Conservation (phyloP, 2,329 filamentous ascomycete genomes). For the Onygenales sp. region DNA sequence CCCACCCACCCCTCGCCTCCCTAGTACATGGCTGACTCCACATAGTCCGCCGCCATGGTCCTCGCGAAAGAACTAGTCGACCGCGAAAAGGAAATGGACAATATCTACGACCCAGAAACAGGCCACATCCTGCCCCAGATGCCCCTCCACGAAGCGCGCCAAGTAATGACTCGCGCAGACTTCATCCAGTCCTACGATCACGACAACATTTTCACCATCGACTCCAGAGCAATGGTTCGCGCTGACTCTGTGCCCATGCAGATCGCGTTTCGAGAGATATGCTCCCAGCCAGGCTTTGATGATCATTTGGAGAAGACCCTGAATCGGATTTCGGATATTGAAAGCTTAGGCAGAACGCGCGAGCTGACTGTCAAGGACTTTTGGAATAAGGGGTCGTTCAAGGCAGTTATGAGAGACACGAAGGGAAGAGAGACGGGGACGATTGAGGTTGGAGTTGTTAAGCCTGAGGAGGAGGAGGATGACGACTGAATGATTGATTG, state of each 20-base stretch:
- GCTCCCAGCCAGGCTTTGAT: slow-evolving; percentile 65
- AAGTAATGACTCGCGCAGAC: slow-evolving; percentile 93
- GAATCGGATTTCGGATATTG: slow-evolving; percentile 81
- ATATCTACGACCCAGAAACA: slow-evolving; percentile 53
- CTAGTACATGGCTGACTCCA: too few species aligned
- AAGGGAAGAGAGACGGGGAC: slow-evolving; percentile 39
- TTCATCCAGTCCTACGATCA: slow-evolving; percentile 91
- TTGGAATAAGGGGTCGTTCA: slow-evolving; percentile 73
- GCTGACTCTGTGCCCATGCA: slow-evolving; percentile 97
- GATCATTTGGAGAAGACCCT: slow-evolving; percentile 73
- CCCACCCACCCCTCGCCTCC: slow-evolving; percentile 8
- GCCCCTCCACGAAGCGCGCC: slow-evolving; percentile 69
- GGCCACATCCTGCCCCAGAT: slow-evolving; percentile 74
- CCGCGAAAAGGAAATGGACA: slow-evolving; percentile 54
- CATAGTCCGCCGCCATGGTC: slow-evolving; percentile 79
- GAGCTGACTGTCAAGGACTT: slow-evolving; percentile 94
- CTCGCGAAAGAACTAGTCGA: slow-evolving; percentile 87
- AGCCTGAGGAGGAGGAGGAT: slow-evolving; percentile 25
- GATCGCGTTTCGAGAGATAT: slow-evolving; percentile 79
- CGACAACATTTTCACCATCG: slow-evolving; percentile 91
- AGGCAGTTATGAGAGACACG: slow-evolving; percentile 44
- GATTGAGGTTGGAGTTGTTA: slow-evolving; percentile 38
- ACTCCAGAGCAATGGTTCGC: slow-evolving; percentile 73
- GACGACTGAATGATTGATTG: slow-evolving; percentile 10
- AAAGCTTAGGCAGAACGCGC: slow-evolving; percentile 84